Conservation (phyloP, 164 flowering plant species). For the Umbilicus rupestris region DNA sequence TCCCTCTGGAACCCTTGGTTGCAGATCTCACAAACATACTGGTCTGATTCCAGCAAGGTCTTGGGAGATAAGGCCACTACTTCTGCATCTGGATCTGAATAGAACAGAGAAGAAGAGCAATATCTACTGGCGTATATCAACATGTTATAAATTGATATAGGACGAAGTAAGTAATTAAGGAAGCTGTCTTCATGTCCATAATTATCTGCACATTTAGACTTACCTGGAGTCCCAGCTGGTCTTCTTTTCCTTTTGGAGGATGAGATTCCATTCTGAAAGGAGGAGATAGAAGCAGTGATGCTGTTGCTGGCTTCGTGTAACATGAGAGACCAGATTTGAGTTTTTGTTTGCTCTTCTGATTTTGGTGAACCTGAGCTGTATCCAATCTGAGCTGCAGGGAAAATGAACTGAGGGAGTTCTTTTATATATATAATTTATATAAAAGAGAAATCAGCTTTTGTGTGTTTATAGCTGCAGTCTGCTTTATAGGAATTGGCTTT, state of each 20-base stretch:
- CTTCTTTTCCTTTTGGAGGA: conserved; percentile 11
- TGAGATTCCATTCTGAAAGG: conserved; percentile 5
- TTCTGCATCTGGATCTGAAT: conserved; percentile 66
- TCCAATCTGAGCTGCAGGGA: too few species aligned
- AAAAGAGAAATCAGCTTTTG: conserved; percentile 5
- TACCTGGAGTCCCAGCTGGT: conserved; percentile 13
- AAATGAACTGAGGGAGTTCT: too few species aligned
- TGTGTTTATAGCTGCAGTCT: not conserved
- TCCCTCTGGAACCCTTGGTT: conserved; percentile 69
- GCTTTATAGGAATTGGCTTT: conserved; percentile 2
- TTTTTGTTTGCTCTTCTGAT: not conserved
- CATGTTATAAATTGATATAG: too few species aligned
- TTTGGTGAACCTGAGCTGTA: not conserved
- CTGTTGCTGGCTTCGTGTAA: conserved; percentile 6
- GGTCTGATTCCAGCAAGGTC: conserved; percentile 62
- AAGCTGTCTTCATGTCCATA: not conserved
- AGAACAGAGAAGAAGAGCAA: too few species aligned
- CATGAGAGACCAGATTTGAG: not conserved
- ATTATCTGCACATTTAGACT: too few species aligned
- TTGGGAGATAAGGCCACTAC: conserved; percentile 68
- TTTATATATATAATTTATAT: not conserved
- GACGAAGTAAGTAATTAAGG: too few species aligned
- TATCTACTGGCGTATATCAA: too few species aligned
- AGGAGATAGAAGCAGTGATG: conserved; percentile 6
- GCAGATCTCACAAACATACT: conserved; percentile 75